These are phyloP conservation scores for Blastobotrys buckinghamii DNA, from an alignment of 1,139 yeast genomes.

Conservation along the genomic window DNA sequence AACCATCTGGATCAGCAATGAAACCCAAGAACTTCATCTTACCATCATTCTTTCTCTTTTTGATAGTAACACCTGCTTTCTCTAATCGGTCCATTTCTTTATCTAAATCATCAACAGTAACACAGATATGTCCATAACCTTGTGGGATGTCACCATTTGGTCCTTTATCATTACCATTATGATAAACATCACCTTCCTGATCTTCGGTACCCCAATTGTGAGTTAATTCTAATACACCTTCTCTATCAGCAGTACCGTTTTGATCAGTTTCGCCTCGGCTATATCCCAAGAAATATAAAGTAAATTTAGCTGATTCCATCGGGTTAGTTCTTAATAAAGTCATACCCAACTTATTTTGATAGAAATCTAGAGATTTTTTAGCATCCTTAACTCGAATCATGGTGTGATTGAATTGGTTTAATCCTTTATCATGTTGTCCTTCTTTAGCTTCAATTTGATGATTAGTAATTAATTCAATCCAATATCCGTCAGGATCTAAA, in stretches of 20 bases:
- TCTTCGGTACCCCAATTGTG: slow-evolving; percentile 93
- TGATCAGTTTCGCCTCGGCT: slow-evolving; percentile 32
- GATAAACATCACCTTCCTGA: slow-evolving; percentile 63
- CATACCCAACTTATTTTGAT: slow-evolving; percentile 75
- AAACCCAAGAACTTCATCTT: slow-evolving; percentile 64
- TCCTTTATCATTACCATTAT: slow-evolving; percentile 69
- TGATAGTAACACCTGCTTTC: slow-evolving; percentile 42
- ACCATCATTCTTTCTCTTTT: slow-evolving; percentile 52
- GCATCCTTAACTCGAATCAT: slow-evolving; percentile 94
- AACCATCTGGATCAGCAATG: slow-evolving; percentile 88
- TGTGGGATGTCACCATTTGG: slow-evolving; percentile 36
- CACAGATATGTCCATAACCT: slow-evolving; percentile 84
- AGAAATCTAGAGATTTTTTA: slow-evolving; percentile 64
- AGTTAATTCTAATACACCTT: slow-evolving; percentile 79
- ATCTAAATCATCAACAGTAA: slow-evolving; percentile 63
- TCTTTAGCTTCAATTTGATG: slow-evolving; percentile 30
- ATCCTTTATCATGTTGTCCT: slow-evolving; percentile 29
- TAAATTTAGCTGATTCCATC: slow-evolving; percentile 66
- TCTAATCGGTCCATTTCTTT: slow-evolving; percentile 49
- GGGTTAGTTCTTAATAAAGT: slow-evolving; percentile 53
- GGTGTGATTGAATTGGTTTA: slow-evolving; percentile 74
- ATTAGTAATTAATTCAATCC: slow-evolving; percentile 86
- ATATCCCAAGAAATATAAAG: slow-evolving; percentile 80
- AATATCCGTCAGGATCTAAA: slow-evolving; percentile 92
- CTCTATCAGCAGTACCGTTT: slow-evolving; percentile 36